phyloP scores from a whole-genome alignment of 176 grass and related monocot species.

The Aegilops sharonensis region DNA sequence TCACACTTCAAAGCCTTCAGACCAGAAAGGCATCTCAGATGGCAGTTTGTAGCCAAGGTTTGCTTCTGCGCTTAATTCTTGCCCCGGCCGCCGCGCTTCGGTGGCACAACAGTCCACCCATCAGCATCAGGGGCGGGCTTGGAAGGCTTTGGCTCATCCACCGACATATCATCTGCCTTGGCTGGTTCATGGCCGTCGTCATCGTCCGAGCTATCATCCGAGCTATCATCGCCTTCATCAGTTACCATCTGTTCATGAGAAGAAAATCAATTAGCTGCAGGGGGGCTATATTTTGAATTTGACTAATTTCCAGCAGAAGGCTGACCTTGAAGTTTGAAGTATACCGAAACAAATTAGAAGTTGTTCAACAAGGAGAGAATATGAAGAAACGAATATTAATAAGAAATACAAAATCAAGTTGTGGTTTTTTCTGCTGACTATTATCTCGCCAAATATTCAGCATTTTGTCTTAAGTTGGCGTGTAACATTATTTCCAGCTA shows the following conservation, averaged over 20 bases:
- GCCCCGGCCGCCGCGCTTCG: slow-evolving; percentile 40
- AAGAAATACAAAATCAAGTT: not conserved
- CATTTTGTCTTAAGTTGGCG: not conserved
- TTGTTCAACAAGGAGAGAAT: not conserved
- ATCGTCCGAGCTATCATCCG: slow-evolving; percentile 42
- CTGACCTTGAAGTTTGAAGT: not conserved
- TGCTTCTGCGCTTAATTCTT: slow-evolving; percentile 34
- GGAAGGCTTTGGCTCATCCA: slow-evolving; percentile 36
- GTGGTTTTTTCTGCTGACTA: not conserved
- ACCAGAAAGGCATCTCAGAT: not conserved
- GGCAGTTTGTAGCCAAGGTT: not conserved
- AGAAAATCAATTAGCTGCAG: not conserved
- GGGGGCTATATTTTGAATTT: not conserved
- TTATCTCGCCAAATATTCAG: not conserved
- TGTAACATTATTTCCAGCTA: not conserved
- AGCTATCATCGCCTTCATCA: slow-evolving; percentile 42
- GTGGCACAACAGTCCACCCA: slow-evolving; percentile 74
- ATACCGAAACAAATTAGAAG: not conserved
- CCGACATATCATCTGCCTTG: slow-evolving; percentile 29
- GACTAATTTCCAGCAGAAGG: not conserved
- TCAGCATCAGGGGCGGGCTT: slow-evolving; percentile 57
- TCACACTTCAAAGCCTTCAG: not conserved
- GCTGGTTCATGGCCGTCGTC: slow-evolving; percentile 15
- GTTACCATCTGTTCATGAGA: slow-evolving; percentile 23
- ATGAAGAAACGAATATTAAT: not conserved